phyloP scores from a whole-genome alignment of 352 stramenopile species.

The Globisporangium canariense region DNA sequence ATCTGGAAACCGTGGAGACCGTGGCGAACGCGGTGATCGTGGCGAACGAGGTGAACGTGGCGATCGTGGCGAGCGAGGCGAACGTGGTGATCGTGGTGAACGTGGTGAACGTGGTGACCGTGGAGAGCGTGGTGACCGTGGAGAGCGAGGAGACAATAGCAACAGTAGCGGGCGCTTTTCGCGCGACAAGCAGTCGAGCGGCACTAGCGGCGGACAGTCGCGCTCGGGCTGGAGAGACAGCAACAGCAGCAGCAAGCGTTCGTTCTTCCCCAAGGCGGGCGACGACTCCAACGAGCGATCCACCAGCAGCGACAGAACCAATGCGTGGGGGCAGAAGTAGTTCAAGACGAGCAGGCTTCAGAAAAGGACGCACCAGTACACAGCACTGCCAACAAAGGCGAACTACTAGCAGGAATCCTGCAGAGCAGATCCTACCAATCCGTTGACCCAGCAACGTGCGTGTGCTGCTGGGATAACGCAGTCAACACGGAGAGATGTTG shows the following conservation, averaged over 20 bases:
- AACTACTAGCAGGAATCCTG: not conserved
- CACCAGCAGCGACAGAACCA: conserved; percentile 28
- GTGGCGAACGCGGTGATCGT: not conserved
- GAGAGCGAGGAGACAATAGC: conserved; percentile 20
- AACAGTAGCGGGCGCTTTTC: conserved; percentile 45
- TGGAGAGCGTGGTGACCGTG: conserved; percentile 14
- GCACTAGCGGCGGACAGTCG: conserved; percentile 18
- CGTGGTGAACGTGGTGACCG: conserved; percentile 25
- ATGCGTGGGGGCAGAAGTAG: conserved; percentile 35
- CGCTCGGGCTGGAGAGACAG: conserved; percentile 59
- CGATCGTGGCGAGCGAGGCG: conserved; percentile 4
- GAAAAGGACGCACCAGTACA: not conserved
- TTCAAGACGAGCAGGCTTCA: too few relatives aligned
- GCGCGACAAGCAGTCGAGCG: conserved; percentile 31
- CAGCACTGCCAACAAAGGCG: not conserved
- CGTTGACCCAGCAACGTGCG: not conserved
- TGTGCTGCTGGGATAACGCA: conserved; percentile 1
- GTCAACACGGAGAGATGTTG: not conserved
- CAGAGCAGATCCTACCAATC: not conserved
- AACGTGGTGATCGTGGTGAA: conserved; percentile 7
- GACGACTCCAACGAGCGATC: conserved; percentile 33
- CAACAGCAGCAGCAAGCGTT: conserved; percentile 37
- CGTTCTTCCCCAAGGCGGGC: conserved; percentile 38
- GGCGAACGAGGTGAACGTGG: conserved; percentile 16
- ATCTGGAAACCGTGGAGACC: conserved; percentile 12